Percentiles rank a stretch among this genome's conserved stretches.
Conservation (phyloP, 176 grass and related monocot genomes). For the Areca catechu region DNA sequence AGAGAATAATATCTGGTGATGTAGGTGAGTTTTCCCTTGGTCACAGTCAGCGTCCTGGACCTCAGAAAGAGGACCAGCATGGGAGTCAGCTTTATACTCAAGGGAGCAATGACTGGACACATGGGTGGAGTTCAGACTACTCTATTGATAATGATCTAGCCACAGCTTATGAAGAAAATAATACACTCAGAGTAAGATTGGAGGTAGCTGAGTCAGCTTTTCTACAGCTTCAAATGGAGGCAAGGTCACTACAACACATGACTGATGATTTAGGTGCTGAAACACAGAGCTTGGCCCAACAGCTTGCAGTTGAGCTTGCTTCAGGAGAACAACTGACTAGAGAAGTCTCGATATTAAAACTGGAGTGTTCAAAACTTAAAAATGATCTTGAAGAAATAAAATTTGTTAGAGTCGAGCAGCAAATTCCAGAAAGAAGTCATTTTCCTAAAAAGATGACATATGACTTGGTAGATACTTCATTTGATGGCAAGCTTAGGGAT, state of each 20-base stretch:
- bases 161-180: constrained; percentile 68
- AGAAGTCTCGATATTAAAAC: constrained; percentile 73
- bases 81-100: constrained; percentile 55
- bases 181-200: constrained; percentile 55
- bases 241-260: constrained; percentile 62
- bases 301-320: constrained; percentile 67
- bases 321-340: constrained; percentile 62
- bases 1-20: constrained; percentile 34
- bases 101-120: constrained; percentile 66
- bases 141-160: constrained; percentile 50
- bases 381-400: constrained; percentile 66
- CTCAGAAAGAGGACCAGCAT: constrained; percentile 29
- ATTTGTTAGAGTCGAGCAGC: constrained; percentile 43
- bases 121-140: constrained; percentile 59
- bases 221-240: constrained; percentile 81
- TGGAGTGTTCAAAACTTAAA: constrained; percentile 71
- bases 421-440: constrained; percentile 23
- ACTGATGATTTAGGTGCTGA: constrained; percentile 64
- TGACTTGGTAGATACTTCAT: constrained; percentile 16
- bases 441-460: constrained; percentile 2
- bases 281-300: constrained; percentile 55
- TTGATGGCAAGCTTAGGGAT: constrained; percentile 20
- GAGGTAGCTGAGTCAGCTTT: constrained; percentile 84
- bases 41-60: constrained; percentile 42
- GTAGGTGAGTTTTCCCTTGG: constrained; percentile 25